Percentiles rank a stretch among this genome's conserved stretches.
Conservation (phyloP, 371 early-diverging fungal species). For the Capillidium heterosporum region DNA sequence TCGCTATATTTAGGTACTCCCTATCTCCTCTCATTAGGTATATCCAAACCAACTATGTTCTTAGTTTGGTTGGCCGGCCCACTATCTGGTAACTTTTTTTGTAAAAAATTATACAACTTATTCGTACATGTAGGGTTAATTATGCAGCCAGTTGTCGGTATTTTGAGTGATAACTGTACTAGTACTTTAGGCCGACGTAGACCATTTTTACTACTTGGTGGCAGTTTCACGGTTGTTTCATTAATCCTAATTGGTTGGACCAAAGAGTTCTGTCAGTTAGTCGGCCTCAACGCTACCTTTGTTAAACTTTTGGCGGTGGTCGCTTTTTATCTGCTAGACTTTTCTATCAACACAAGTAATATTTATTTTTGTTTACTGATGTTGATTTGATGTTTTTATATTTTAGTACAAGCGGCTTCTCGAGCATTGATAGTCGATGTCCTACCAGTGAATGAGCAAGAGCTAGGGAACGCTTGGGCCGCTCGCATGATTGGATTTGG, state of each 20-base stretch:
- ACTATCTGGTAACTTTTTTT: conserved; percentile 44
- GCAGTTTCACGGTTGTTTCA: conserved; percentile 33
- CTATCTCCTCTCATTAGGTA: conserved; percentile 65
- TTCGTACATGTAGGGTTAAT: conserved; percentile 28
- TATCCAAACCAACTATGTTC: conserved; percentile 66
- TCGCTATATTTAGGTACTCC: conserved; percentile 49
- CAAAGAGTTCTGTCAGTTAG: conserved; percentile 32
- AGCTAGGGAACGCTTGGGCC: conserved; percentile 76
- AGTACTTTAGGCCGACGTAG: conserved; percentile 48
- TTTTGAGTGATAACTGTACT: conserved; percentile 49
- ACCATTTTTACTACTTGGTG: conserved; percentile 53
- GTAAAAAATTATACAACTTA: background rate
- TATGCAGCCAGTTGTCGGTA: conserved; percentile 70
- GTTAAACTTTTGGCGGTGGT: conserved; percentile 40
- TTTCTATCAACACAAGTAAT: conserved; percentile 72
- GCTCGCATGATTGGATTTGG: conserved; percentile 81
- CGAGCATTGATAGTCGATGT: conserved; percentile 80
- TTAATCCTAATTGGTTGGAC: conserved; percentile 67
- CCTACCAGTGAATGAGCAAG: conserved; percentile 61
- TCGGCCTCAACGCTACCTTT: conserved; percentile 20
- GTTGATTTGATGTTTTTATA: background rate
- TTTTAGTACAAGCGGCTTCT: conserved; percentile 54
- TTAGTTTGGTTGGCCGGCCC: conserved; percentile 95
- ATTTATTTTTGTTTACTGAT: background rate
- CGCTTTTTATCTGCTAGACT: conserved; percentile 75